These are phyloP conservation scores for Populus hybrid DNA, from an alignment of 441 rosid species.

Conservation along the genomic window DNA sequence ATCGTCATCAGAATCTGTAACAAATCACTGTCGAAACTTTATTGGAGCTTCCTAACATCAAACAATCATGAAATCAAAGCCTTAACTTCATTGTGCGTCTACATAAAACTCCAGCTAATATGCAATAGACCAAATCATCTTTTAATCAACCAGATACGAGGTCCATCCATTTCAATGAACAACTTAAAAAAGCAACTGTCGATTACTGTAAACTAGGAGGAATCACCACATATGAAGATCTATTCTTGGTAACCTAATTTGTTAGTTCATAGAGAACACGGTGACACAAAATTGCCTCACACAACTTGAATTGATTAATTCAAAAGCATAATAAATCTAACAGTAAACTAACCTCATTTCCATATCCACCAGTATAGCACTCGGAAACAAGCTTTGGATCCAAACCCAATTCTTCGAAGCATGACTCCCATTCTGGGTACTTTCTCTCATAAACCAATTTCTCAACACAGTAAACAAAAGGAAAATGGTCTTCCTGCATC, in stretches of 20 bases:
- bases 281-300: background rate
- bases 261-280: background rate
- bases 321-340: background rate
- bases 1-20: background rate
- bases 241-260: no score
- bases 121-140: background rate
- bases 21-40: background rate
- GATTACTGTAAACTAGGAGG: background rate
- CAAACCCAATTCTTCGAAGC: constrained; percentile 57
- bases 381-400: constrained; percentile 51
- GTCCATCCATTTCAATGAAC: background rate
- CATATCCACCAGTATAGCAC: constrained; percentile 59
- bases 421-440: constrained; percentile 64
- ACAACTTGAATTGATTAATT: background rate
- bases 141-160: background rate
- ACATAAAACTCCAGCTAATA: background rate
- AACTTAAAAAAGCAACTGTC: background rate
- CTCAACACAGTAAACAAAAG: constrained; percentile 77
- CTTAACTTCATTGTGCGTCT: background rate
- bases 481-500: constrained; percentile 75
- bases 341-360: constrained; percentile 48
- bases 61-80: background rate
- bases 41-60: background rate
- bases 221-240: background rate
- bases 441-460: constrained; percentile 46